Percentiles rank a stretch among this genome's conserved stretches.
These are phyloP conservation scores for Phytophthora pinifolia DNA, from an alignment of 352 stramenopile species.

Conservation along the genomic window DNA sequence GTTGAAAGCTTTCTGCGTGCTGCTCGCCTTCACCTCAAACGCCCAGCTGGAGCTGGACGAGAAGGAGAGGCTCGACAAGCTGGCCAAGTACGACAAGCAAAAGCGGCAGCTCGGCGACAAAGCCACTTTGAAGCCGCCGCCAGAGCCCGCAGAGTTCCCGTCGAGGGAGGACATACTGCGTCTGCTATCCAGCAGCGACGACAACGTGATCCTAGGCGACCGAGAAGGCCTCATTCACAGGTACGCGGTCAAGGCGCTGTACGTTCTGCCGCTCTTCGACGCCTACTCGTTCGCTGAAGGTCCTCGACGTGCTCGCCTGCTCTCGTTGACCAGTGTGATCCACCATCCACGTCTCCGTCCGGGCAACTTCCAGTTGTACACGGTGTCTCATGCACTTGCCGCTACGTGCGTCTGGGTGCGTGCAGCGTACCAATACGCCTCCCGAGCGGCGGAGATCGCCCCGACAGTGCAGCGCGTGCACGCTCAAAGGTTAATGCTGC, in stretches of 20 bases:
- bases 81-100: slow-evolving; percentile 27
- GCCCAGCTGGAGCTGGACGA: slow-evolving; percentile 46
- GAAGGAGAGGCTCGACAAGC: slow-evolving; percentile 18
- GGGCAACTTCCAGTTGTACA: slow-evolving; percentile 60
- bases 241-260: slow-evolving; percentile 79
- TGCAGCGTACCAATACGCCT: slow-evolving; percentile 70
- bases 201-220: slow-evolving; percentile 81
- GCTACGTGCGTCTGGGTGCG: slow-evolving; percentile 73
- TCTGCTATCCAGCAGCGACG: slow-evolving; percentile 72
- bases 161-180: slow-evolving; percentile 62
- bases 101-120: slow-evolving; percentile 24
- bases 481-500: slow-evolving; percentile 54
- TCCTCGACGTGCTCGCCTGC: slow-evolving; percentile 53
- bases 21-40: slow-evolving; percentile 80
- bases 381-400: slow-evolving; percentile 61
- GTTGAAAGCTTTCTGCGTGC: slow-evolving; percentile 61
- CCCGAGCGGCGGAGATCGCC: slow-evolving; percentile 63
- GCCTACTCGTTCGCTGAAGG: slow-evolving; percentile 80
- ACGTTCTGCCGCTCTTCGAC: slow-evolving; percentile 78
- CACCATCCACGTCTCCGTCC: slow-evolving; percentile 71
- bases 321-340: slow-evolving; percentile 65
- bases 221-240: slow-evolving; percentile 78
- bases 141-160: slow-evolving; percentile 36
- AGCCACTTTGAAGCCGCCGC: slow-evolving; percentile 10
- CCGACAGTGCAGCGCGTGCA: slow-evolving; percentile 60